A percentile compares a stretch with the other conserved stretches of the same genome.
These are phyloP conservation scores for Bauhinia variegata DNA, from an alignment of 306 rosid species.

Conservation along the genomic window DNA sequence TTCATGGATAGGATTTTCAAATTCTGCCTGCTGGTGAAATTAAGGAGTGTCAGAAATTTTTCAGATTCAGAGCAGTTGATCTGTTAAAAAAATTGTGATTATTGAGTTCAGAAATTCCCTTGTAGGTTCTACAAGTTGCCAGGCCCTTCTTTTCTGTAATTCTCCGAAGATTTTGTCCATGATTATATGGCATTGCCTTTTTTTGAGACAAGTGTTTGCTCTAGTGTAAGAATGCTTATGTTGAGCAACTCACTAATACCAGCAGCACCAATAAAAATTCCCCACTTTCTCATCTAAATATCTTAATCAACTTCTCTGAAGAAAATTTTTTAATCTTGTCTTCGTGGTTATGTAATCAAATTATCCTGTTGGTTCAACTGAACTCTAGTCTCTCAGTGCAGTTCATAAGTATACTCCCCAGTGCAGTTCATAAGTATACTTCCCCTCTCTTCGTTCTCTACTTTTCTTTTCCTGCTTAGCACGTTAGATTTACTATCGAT, in stretches of 20 bases:
- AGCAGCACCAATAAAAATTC: slow-evolving; percentile 4
- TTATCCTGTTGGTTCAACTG: slow-evolving; percentile 12
- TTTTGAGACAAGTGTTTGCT: neutral
- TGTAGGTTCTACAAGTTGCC: too few species aligned
- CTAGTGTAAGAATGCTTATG: slow-evolving; percentile 9
- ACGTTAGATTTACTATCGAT: slow-evolving; percentile 21
- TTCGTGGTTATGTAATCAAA: slow-evolving; percentile 13
- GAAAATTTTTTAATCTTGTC: slow-evolving; percentile 1
- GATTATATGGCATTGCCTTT: neutral
- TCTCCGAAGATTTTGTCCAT: neutral
- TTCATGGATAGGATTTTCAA: slow-evolving; percentile 15
- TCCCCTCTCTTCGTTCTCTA: neutral
- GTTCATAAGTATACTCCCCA: neutral
- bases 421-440: too few species aligned
- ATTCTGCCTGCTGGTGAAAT: neutral
- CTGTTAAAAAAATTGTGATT: too few species aligned
- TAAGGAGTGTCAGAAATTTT: too few species aligned
- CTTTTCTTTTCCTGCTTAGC: neutral
- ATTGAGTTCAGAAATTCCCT: too few species aligned
- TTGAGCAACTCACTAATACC: neutral
- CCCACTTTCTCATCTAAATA: slow-evolving; percentile 6
- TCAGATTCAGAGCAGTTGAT: too few species aligned
- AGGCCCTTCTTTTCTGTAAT: too few species aligned
- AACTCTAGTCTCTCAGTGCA: neutral
- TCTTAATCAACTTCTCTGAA: neutral